Conservation (phyloP, 2,329 filamentous ascomycete genomes). For the Coniosporium tulheliwenetii region DNA sequence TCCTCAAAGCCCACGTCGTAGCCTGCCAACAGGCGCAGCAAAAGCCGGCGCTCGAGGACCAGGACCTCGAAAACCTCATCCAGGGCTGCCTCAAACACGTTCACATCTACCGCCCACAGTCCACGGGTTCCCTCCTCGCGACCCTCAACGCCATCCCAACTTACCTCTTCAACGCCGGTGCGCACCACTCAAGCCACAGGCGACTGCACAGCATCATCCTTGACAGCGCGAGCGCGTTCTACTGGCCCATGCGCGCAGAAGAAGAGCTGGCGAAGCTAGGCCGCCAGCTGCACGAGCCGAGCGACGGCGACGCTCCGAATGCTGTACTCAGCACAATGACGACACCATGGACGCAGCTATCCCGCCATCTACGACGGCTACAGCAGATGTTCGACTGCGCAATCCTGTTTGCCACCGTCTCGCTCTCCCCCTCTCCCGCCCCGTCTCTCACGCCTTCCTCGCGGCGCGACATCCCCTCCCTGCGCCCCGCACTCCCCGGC, state of each 20-base stretch:
- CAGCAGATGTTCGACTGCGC: conserved; percentile 9
- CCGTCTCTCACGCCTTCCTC: too few relatives aligned
- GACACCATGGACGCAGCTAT: conserved; percentile 1
- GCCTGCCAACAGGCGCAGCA: background rate
- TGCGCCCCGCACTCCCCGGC: conserved; percentile 12
- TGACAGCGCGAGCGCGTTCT: conserved; percentile 39
- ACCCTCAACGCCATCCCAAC: conserved; percentile 30
- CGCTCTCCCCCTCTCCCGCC: conserved; percentile 4
- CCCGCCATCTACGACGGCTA: background rate
- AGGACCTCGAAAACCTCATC: conserved; percentile 14
- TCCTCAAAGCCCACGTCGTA: conserved; percentile 16
- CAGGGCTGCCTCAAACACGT: conserved; percentile 33
- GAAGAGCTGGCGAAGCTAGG: conserved; percentile 9
- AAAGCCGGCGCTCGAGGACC: background rate
- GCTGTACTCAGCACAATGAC: background rate
- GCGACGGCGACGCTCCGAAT: background rate
- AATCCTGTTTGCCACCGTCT: conserved; percentile 10
- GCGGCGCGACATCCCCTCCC: background rate
- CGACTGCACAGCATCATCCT: conserved; percentile 35
- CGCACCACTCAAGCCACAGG: conserved; percentile 31
- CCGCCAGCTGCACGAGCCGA: background rate
- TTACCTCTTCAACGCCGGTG: conserved; percentile 30
- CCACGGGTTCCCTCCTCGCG: conserved; percentile 31
- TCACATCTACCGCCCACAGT: conserved; percentile 41
- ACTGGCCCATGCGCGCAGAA: conserved; percentile 36